Evolutionary conservation across 1,139 yeast genomes (phyloP), one percentile per base, ranked within the genome.

Genomic region (Blastobotrys serpentis): DNA sequence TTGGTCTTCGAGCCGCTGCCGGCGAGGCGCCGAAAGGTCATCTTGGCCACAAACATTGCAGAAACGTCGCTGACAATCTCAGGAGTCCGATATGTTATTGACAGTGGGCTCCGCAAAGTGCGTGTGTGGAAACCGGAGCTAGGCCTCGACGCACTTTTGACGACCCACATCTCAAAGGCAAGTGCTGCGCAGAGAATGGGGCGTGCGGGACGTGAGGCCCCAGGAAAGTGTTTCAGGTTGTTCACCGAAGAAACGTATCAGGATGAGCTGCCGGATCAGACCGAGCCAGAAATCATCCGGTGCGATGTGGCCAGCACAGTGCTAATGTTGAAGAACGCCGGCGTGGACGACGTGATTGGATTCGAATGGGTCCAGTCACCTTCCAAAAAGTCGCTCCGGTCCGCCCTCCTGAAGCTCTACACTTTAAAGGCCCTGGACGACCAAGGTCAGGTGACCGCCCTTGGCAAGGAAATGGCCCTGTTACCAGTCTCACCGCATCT

Each of bases 341-440:
- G 94, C 3, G 88, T 90, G 5, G 81, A 85, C 52, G 95, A 92
- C 67, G 77, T 92, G 37, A 68, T 89, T 42, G 79, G 81, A 49
- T 92, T 97, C 90, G 76, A 86, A 13, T 92, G 98, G 98, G 74
- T 94, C 43, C 96, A 92, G 62, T 79, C 86, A 55, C 98, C 98
- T 0, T 90, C 94, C 1, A 77, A 80, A 56, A 86, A 82, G 11
- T 77, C 97, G 0, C 74, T 92, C 32, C 66, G 85, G 16, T 73
- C 89, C 50, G 95, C 96, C 0, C 73, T 92, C 48, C 80, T 83
- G 51, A 86, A 89, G 43, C 74, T 94, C 41, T 87, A 84, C 63
- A 77, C 88, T 2, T 71, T 92, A 42, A 82, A 83, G 2, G 98
- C 98, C 0, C 71, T 92, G 45, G 81, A 86, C 63, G 86, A 84